phyloP scores from a whole-genome alignment of 257 asterid species.

The Solanum tarijense region DNA sequence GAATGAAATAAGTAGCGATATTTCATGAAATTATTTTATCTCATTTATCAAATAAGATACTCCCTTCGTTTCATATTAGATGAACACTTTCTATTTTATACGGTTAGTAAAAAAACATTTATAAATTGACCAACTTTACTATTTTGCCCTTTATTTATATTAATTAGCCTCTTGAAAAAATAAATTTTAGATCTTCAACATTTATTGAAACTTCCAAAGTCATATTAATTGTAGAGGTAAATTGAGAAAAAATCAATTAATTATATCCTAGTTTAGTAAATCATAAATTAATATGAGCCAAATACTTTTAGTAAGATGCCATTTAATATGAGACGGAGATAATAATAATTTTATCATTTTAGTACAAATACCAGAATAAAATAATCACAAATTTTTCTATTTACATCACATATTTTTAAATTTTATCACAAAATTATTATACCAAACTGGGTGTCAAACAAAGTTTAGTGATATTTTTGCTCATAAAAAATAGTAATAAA shows the following conservation, averaged over 20 bases:
- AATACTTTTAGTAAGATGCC: too few species aligned
- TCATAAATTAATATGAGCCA: background rate
- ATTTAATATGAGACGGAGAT: too few species aligned
- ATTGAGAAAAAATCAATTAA: background rate
- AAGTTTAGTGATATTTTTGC: background rate
- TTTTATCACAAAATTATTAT: background rate
- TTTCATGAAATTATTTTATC: too few species aligned
- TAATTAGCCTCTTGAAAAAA: background rate
- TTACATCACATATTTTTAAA: background rate
- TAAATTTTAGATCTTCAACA: background rate
- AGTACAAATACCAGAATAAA: rapidly evolving
- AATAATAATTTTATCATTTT: rapidly evolving
- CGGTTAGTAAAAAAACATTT: too few species aligned
- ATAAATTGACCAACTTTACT: background rate
- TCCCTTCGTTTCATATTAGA: too few species aligned
- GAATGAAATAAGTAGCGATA: too few species aligned
- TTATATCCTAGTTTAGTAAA: background rate
- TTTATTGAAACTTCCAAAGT: background rate
- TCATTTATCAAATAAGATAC: too few species aligned
- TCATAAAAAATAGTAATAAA: background rate
- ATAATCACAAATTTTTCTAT: background rate
- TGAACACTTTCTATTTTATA: too few species aligned
- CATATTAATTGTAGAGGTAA: background rate
- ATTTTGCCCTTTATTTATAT: background rate
- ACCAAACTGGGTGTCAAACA: background rate